These are phyloP conservation scores for Aegilops bicornis DNA, from an alignment of 176 grass and related monocot genomes.

Conservation along the genomic window DNA sequence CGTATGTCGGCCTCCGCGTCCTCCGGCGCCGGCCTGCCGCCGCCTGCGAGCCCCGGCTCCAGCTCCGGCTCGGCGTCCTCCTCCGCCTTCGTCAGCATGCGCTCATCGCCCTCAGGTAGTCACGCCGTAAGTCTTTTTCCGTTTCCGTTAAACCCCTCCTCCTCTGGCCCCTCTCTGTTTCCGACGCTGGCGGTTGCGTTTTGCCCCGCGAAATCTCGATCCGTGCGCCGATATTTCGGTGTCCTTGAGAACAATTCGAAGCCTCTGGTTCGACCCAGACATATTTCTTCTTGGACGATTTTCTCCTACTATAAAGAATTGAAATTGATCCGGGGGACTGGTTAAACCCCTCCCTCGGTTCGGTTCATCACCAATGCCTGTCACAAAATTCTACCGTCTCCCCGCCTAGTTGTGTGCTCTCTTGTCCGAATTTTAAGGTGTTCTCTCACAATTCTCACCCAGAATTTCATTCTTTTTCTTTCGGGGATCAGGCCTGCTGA, in stretches of 20 bases:
- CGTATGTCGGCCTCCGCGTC: conserved; percentile 29
- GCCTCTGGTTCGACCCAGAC: not conserved
- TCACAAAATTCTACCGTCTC: conserved; percentile 16
- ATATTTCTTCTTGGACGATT: not conserved
- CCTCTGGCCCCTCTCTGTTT: not conserved
- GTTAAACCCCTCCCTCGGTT: conserved; percentile 32
- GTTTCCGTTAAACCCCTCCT: conserved; percentile 18
- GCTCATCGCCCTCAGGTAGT: conserved; percentile 79
- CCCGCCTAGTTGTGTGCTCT: not conserved
- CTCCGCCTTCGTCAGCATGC: conserved; percentile 87
- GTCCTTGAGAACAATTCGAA: conserved; percentile 4
- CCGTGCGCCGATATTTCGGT: conserved; percentile 27
- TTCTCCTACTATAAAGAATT: not conserved
- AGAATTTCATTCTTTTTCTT: not conserved
- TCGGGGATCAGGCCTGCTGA: conserved; percentile 55
- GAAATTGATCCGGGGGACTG: not conserved
- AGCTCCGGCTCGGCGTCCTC: conserved; percentile 64
- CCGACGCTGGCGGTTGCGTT: not conserved
- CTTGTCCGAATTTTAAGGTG: not conserved
- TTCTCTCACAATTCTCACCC: not conserved
- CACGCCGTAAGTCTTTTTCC: conserved; percentile 10
- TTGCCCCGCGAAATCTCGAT: conserved; percentile 32
- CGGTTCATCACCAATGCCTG: not conserved
- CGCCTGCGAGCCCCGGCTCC: conserved; percentile 33
- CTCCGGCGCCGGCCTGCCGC: not conserved